Percentiles rank a stretch among this genome's conserved stretches.
Evolutionary conservation across 106 monocot species (phyloP).

Genomic region (Acanthochlamys bracteata): DNA sequence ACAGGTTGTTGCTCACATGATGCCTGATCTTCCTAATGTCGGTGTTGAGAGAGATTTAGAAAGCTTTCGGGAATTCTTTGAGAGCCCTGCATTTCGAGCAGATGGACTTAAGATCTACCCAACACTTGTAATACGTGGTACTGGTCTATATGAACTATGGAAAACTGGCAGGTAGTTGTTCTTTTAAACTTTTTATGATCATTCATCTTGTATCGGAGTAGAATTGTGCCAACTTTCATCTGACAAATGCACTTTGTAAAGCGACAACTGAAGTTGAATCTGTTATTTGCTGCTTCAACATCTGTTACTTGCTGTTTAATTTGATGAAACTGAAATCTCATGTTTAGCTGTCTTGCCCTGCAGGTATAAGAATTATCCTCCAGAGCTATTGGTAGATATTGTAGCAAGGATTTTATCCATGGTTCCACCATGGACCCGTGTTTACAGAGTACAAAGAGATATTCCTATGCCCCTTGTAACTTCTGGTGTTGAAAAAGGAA

Average conservation of each 20-base stretch:
- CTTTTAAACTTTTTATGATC: background rate
- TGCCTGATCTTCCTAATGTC: conserved; percentile 99
- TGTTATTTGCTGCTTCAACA: too few species aligned
- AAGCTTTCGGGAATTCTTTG: conserved; percentile 96
- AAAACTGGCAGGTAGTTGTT: conserved; percentile 88
- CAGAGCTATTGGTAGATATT: conserved; percentile 95
- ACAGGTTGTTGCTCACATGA: conserved; percentile 99
- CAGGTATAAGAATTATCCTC: conserved; percentile 95
- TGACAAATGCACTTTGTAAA: too few species aligned
- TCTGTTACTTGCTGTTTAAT: too few species aligned
- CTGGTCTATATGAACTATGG: conserved; percentile 98
- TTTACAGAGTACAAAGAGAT: conserved; percentile 97
- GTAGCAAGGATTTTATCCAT: conserved; percentile 89
- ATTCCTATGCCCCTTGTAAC: conserved; percentile 99
- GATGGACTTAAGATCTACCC: conserved; percentile 99
- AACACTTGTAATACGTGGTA: conserved; percentile 97
- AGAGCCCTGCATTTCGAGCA: conserved; percentile 82
- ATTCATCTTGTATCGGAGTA: too few species aligned
- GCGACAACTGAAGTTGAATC: too few species aligned
- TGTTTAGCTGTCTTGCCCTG: background rate
- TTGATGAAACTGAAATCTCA: background rate
- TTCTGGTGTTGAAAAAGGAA: conserved; percentile 98
- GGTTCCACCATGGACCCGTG: conserved; percentile 99
- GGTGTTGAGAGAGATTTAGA: conserved; percentile 98
- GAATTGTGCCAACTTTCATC: too few species aligned